Evolutionary conservation across 768 basidiomycete species (phyloP).

Genomic region (Leucocoprinus leucothites): DNA sequence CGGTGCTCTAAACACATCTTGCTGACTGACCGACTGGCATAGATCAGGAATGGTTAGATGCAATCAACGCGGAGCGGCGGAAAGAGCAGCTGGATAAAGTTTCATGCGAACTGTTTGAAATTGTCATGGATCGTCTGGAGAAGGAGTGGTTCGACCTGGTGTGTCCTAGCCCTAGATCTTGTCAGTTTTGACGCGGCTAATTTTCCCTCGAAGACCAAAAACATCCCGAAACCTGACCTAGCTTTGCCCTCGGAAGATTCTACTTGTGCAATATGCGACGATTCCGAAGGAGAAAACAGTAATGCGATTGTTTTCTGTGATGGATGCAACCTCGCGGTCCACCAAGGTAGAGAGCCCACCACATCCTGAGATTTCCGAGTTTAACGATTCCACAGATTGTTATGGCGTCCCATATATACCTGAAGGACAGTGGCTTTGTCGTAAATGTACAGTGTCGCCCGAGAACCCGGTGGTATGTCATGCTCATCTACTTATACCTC

Average conservation of each 20-base stretch:
- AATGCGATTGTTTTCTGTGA: constrained; percentile 99
- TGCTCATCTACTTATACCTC: background rate
- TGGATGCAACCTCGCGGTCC: constrained; percentile 98
- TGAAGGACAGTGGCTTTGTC: constrained; percentile 98
- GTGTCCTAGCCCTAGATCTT: constrained; percentile 18
- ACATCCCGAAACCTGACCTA: constrained; percentile 84
- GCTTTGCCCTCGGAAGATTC: constrained; percentile 93
- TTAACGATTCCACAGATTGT: constrained; percentile 66
- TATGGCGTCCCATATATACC: constrained; percentile 99
- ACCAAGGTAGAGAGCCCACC: constrained; percentile 69
- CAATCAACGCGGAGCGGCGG: constrained; percentile 76
- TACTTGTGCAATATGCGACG: constrained; percentile 95
- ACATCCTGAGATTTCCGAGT: background rate
- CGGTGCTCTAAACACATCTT: background rate
- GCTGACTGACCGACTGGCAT: background rate
- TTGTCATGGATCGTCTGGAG: constrained; percentile 96
- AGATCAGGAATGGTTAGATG: constrained; percentile 96
- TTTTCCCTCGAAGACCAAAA: constrained; percentile 69
- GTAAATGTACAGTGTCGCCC: constrained; percentile 97
- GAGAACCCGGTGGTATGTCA: constrained; percentile 87
- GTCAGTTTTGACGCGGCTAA: background rate
- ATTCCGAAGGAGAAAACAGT: constrained; percentile 97
- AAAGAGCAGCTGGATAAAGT: constrained; percentile 70
- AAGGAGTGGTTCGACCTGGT: constrained; percentile 99
- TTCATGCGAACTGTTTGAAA: constrained; percentile 86